Evolutionary conservation across 352 stramenopile genomes (phyloP).

Genomic region (Globisporangium radiosum): DNA sequence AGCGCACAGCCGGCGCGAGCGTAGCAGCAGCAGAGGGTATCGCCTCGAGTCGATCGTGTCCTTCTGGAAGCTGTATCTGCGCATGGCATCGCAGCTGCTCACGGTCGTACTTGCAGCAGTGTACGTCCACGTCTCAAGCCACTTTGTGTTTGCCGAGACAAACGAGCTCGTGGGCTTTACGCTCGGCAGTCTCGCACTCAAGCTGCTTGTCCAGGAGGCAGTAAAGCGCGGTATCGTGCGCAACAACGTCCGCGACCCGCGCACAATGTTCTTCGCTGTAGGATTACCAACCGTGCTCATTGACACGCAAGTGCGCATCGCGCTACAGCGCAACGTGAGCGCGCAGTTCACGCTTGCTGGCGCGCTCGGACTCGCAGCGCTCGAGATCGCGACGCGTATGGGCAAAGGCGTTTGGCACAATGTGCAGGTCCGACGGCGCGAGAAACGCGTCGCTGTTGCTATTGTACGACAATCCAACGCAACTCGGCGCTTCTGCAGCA

Average conservation of each 20-base stretch:
- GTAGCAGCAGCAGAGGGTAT: too few species aligned
- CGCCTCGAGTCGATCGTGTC: background rate
- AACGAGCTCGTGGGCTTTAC: constrained; percentile 12
- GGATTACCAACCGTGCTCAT: constrained; percentile 23
- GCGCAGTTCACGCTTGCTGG: constrained; percentile 15
- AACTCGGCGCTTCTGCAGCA: too few species aligned
- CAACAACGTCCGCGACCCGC: constrained; percentile 24
- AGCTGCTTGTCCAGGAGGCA: constrained; percentile 28
- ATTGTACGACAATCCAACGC: too few species aligned
- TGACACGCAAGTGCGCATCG: constrained; percentile 18
- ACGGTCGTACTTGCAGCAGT: background rate
- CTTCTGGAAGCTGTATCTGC: constrained; percentile 1
- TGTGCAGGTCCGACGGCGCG: background rate
- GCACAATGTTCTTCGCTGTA: constrained; percentile 32
- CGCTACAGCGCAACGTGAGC: constrained; percentile 20
- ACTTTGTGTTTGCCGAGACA: background rate
- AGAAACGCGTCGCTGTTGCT: background rate
- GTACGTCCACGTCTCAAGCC: constrained; percentile 5
- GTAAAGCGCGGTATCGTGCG: constrained; percentile 20
- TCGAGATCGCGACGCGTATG: constrained; percentile 22
- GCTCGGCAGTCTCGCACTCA: constrained; percentile 22
- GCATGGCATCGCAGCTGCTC: background rate
- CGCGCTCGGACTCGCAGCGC: constrained; percentile 20
- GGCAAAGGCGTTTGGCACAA: constrained; percentile 8
- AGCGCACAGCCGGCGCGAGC: background rate